Conservation (phyloP, 1,139 yeast genomes). For the Diutina pseudorugosa region DNA sequence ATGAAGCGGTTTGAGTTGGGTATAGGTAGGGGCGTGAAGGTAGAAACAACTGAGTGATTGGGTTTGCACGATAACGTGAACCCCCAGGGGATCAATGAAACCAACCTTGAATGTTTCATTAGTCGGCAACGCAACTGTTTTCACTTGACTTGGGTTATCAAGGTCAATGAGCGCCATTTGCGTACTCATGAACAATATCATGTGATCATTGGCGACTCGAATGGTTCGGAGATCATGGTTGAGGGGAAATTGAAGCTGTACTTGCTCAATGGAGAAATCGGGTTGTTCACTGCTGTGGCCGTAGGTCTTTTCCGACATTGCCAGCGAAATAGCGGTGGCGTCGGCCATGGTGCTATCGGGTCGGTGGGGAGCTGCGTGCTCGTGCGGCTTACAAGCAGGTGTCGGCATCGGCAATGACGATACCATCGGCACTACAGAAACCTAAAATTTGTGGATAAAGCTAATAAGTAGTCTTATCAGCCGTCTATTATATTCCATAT, state of each 20-base stretch:
- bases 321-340: not conserved
- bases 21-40: not conserved
- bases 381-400: not conserved
- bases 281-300: not conserved
- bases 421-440: not conserved
- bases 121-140: not conserved
- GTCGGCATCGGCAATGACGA: not conserved
- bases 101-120: not conserved
- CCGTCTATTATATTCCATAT: not conserved
- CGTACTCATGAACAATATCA: not conserved
- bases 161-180: slow-evolving; percentile 1
- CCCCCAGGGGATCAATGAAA: not conserved
- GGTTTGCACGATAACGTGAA: not conserved
- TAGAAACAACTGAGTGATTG: not conserved
- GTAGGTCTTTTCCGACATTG: not conserved
- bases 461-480: not conserved
- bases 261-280: not conserved
- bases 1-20: slow-evolving; percentile 1
- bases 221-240: not conserved
- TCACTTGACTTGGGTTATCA: slow-evolving; percentile 1
- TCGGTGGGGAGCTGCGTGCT: not conserved
- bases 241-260: slow-evolving; percentile 1
- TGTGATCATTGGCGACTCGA: slow-evolving; percentile 1
- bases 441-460: too few relatives aligned
- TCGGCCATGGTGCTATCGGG: not conserved